phyloP scores from a whole-genome alignment of 257 asterid species.

The Marsdenia floribunda region DNA sequence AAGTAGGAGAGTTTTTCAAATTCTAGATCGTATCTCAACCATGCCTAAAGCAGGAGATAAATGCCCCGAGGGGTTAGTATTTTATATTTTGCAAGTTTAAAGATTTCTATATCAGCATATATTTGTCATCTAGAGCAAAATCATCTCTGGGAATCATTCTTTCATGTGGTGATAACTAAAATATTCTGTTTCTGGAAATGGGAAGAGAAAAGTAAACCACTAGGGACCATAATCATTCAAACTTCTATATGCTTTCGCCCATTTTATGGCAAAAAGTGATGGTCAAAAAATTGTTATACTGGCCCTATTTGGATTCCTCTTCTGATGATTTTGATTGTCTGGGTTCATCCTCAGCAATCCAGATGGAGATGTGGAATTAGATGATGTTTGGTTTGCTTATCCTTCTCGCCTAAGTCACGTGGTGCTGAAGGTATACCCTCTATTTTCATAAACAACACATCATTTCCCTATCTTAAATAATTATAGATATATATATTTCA shows the following conservation, averaged over 20 bases:
- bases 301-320: neutral
- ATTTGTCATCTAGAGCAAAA: neutral
- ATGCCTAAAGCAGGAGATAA: conserved; percentile 67
- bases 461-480: neutral
- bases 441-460: neutral
- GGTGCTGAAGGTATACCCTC: conserved; percentile 61
- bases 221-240: neutral
- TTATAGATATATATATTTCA: neutral
- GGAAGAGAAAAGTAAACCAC: neutral
- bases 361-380: conserved; percentile 73
- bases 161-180: neutral
- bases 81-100: neutral
- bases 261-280: neutral
- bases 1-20: conserved; percentile 82
- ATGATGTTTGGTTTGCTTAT: conserved; percentile 85
- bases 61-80: conserved; percentile 67
- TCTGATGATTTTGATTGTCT: conserved; percentile 1
- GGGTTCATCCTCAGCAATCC: conserved; percentile 36
- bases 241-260: neutral
- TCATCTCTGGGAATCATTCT: neutral
- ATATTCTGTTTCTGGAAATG: neutral
- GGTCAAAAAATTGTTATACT: too few species aligned
- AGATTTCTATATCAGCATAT: neutral
- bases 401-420: conserved; percentile 80
- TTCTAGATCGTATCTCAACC: conserved; percentile 63